These are phyloP conservation scores for Byssothecium circinans DNA, from an alignment of 2,329 filamentous ascomycete genomes.

Conservation along the genomic window DNA sequence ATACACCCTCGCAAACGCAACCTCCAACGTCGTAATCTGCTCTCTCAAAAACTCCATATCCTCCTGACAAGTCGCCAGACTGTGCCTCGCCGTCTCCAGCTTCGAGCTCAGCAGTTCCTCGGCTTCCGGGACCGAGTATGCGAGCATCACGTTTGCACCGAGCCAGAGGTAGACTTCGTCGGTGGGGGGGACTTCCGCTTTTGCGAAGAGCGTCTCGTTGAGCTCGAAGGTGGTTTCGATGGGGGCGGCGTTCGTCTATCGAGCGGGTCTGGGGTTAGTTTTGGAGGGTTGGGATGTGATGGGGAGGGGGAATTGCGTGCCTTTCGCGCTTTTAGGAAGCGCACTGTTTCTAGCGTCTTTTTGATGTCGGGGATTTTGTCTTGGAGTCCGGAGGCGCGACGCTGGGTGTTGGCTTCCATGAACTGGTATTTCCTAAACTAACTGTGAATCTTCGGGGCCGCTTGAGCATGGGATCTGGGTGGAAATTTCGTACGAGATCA, in stretches of 20 bases:
- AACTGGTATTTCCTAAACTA: constrained; percentile 92
- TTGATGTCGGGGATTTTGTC: constrained; percentile 98
- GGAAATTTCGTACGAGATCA: constrained; percentile 71
- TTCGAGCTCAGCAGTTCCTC: constrained; percentile 77
- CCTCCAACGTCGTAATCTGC: constrained; percentile 98
- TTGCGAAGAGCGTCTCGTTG: constrained; percentile 92
- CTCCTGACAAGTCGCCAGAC: constrained; percentile 86
- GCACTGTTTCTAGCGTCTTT: constrained; percentile 91
- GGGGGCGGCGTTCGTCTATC: constrained; percentile 58
- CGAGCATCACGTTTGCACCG: constrained; percentile 97
- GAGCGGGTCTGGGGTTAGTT: constrained; percentile 10
- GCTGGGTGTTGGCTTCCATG: constrained; percentile 93
- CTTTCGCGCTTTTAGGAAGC: constrained; percentile 76
- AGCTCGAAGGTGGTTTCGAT: constrained; percentile 94
- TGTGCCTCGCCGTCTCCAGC: constrained; percentile 75
- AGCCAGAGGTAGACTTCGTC: constrained; percentile 97
- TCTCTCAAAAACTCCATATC: constrained; percentile 94
- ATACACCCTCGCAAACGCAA: constrained; percentile 94
- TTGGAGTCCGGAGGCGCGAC: constrained; percentile 76
- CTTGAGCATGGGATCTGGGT: neutral
- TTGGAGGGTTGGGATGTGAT: constrained; percentile 1
- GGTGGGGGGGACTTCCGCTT: constrained; percentile 77
- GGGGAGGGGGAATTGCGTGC: constrained; percentile 47
- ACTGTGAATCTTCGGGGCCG: constrained; percentile 13
- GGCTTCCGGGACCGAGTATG: constrained; percentile 89